Evolutionary conservation across 2,329 filamentous ascomycete genomes (phyloP).

Genomic region (Parastagonospora avenae): DNA sequence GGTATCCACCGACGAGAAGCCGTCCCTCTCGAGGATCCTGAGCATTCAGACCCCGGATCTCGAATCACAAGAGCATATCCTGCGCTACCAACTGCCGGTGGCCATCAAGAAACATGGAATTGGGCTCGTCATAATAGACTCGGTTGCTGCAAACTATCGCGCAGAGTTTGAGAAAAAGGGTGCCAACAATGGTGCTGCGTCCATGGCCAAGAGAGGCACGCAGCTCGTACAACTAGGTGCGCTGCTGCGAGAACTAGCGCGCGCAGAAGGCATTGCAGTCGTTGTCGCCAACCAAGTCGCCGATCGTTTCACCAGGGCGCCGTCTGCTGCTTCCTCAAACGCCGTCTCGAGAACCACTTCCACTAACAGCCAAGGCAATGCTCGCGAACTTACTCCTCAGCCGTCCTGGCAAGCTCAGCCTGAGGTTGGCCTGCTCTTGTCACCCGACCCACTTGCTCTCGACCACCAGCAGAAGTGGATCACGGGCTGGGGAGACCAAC

Average conservation of each 20-base stretch:
- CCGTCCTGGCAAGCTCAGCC: slow-evolving; percentile 13
- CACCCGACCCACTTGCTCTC: slow-evolving; percentile 67
- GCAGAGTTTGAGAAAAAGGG: slow-evolving; percentile 76
- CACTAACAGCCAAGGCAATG: slow-evolving; percentile 30
- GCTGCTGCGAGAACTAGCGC: slow-evolving; percentile 76
- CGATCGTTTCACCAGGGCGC: slow-evolving; percentile 70
- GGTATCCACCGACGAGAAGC: slow-evolving; percentile 50
- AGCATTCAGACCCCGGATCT: slow-evolving; percentile 86
- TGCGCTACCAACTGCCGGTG: slow-evolving; percentile 89
- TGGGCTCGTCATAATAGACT: slow-evolving; percentile 86
- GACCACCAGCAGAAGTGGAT: slow-evolving; percentile 95
- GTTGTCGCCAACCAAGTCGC: slow-evolving; percentile 96
- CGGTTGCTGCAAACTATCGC: slow-evolving; percentile 92
- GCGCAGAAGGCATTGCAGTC: slow-evolving; percentile 75
- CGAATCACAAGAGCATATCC: slow-evolving; percentile 93
- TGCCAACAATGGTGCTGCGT: slow-evolving; percentile 44
- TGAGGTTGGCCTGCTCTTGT: slow-evolving; percentile 41
- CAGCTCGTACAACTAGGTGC: slow-evolving; percentile 80
- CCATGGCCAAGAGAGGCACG: slow-evolving; percentile 74
- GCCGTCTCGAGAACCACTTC: slow-evolving; percentile 34
- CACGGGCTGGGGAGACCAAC: slow-evolving; percentile 85
- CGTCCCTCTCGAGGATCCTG: slow-evolving; percentile 77
- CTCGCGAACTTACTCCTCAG: slow-evolving; percentile 20
- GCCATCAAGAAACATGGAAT: slow-evolving; percentile 76
- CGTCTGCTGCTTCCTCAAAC: slow-evolving; percentile 27